Evolutionary conservation across 805 yeast genomes (phyloP), one percentile per base, ranked within the genome.

Genomic region (Pichia exigua): DNA sequence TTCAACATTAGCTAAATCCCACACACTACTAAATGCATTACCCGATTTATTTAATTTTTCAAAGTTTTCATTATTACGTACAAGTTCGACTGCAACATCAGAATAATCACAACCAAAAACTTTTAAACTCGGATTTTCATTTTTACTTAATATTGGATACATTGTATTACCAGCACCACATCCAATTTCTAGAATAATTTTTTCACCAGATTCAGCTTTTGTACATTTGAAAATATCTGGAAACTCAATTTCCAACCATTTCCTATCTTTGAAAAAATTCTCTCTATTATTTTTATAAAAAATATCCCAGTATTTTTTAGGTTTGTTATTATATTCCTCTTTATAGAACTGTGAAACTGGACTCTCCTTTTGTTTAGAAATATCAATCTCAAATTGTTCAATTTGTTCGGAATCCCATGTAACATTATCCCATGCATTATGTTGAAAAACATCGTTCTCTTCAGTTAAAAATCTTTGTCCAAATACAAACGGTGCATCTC

Each of bases 111-210:
- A 94, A 2, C 96, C 99, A 50, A 80, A 76, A 9, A 94, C 79
- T 58, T 72, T 76, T 48, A 94, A 70, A 27, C 82, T 69, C n/a
- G 83, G 82, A 68, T 94, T 94, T 65, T 87, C 75, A 65, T 94
- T 94, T 59, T 85, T 90, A 50, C 77, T 77, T 52, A 94, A 70
- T 21, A 94, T 83, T 5, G 99, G 99, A 66, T 85, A 94, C 73
- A 94, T 78, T 0, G 99, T 94, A 67, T 94, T 94, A 12, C 99
- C 99, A 6, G 97, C 98, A 51, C 99, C 99, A 70, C 99, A 94
- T 3, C 99, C 99, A 45, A 94, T 85, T 67, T 94, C 99, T 50
- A 94, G 75, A 35, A 94, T 84, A 3, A 83, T 81, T 22, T 76
- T 75, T 5, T 84, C 79, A n/a, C 89, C 85, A 8, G 83, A 75